Evolutionary conservation across 2,329 filamentous ascomycete species (phyloP).

Genomic region (Trichoderma pleuroti): DNA sequence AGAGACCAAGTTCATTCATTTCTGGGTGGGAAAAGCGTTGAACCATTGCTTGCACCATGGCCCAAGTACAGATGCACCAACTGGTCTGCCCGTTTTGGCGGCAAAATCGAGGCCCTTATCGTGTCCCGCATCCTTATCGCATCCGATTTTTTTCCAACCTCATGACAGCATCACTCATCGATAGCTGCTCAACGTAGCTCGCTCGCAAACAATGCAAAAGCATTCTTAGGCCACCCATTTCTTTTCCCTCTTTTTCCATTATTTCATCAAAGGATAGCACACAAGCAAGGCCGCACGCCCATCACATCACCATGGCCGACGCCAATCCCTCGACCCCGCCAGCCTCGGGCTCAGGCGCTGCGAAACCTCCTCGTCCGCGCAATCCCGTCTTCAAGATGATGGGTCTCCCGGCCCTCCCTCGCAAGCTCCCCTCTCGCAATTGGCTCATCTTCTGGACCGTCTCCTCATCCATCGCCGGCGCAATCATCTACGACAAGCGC

Average conservation of each 20-base stretch:
- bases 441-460: constrained; percentile 94
- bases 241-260: neutral
- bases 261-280: neutral
- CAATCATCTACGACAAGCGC: constrained; percentile 86
- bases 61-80: neutral
- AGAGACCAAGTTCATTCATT: neutral
- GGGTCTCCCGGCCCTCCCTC: constrained; percentile 78
- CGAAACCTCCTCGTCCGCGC: constrained; percentile 32
- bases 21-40: neutral
- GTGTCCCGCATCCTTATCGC: constrained; percentile 25
- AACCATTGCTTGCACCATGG: neutral
- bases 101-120: constrained; percentile 20
- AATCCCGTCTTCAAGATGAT: constrained; percentile 77
- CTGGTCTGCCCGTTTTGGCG: neutral
- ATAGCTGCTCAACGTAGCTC: neutral
- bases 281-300: neutral
- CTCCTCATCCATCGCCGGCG: constrained; percentile 71
- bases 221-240: neutral
- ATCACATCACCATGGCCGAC: constrained; percentile 19
- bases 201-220: neutral
- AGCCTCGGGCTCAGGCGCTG: neutral
- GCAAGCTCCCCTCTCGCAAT: constrained; percentile 87
- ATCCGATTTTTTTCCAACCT: constrained; percentile 23
- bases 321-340: constrained; percentile 14
- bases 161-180: neutral